Base-by-base conservation (phyloP, 441 rosid species). In the Euphorbia corollata region DNA sequence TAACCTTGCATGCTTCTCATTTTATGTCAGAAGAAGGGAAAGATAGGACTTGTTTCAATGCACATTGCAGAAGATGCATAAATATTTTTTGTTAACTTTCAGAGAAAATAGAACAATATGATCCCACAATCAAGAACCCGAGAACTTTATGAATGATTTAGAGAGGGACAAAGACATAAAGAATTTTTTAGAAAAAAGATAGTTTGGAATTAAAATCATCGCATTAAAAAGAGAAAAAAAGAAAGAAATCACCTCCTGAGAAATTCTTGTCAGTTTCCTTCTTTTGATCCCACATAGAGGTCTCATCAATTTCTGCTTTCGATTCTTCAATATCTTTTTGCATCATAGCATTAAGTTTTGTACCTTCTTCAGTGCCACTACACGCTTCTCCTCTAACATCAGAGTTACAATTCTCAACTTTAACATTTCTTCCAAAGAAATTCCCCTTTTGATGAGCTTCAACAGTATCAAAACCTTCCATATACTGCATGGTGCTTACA, bases 301-400 rank as follows among this genome's bases (percentile, higher is more conserved):
- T 64, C 59, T 74, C 78, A 64, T 74, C 78, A 69, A 43, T 61
- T 73, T 83, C 86, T 54, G 74, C 82, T 73, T 72, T 79, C 68
- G 80, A 69, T 73, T 80, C 80, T 67, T 81, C 85, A 68, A 30
- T 51, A 58, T 82, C 76, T 56, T 85, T 81, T 68, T 78, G 77
- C 76, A 74, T 81, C 5, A 45, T 58, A 64, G 77, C 71, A 74
- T 66, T 74, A 60, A 65, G 61, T 74, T 64, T 83, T 61, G 71
- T 64, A 67, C 84, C 85, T 78, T 81, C 87, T 76, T 86, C 92
- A 51, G 85, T 85, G 68, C 84, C 87, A 51, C 88, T 88, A 70
- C 95, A 86, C 27, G 93, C 90, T 86, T 84, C 98, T 71, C 83
- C 84, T 67, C 83, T 89, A 71, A 84, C 96, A 80, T 85, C 96